A percentile compares a stretch with the other conserved stretches of the same genome.
Evolutionary conservation across 371 early-diverging fungal genomes (phyloP).

Genomic region (Apophysomyces sp.): DNA sequence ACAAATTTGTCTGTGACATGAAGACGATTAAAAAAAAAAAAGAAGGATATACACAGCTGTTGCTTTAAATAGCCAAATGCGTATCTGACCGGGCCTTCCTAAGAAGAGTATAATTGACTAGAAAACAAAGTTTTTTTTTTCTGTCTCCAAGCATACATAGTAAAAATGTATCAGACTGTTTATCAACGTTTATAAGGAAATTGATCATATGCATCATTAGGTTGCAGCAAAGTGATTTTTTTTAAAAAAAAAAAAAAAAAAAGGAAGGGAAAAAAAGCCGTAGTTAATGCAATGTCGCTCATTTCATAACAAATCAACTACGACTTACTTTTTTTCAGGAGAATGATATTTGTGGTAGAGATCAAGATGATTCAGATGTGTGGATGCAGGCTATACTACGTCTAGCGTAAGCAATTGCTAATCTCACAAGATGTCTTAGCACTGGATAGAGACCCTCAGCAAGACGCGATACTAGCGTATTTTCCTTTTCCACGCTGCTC

Average conservation of each 20-base stretch:
- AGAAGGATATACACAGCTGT: background rate
- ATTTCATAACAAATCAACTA: background rate
- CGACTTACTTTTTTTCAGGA: too few species aligned
- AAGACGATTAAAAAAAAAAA: background rate
- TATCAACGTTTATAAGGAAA: background rate
- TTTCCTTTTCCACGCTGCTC: background rate
- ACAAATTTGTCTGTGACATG: background rate
- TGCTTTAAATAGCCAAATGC: background rate
- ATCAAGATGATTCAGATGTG: too few species aligned
- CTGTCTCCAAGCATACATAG: background rate
- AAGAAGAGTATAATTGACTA: background rate
- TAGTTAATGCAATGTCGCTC: slow-evolving; percentile 10
- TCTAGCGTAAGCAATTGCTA: background rate
- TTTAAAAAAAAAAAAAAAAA: background rate
- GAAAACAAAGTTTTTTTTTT: background rate
- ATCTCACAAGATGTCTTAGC: background rate
- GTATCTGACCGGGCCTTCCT: background rate
- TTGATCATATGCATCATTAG: background rate
- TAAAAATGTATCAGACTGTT: background rate
- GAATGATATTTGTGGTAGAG: background rate
- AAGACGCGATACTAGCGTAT: too few species aligned
- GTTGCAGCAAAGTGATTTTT: too few species aligned
- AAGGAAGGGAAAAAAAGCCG: background rate
- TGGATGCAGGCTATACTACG: too few species aligned
- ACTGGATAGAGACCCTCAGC: too few species aligned